Evolutionary conservation across 305 asterid species (phyloP), one percentile per base, ranked within the genome.

Genomic region (Petunia hybrid): DNA sequence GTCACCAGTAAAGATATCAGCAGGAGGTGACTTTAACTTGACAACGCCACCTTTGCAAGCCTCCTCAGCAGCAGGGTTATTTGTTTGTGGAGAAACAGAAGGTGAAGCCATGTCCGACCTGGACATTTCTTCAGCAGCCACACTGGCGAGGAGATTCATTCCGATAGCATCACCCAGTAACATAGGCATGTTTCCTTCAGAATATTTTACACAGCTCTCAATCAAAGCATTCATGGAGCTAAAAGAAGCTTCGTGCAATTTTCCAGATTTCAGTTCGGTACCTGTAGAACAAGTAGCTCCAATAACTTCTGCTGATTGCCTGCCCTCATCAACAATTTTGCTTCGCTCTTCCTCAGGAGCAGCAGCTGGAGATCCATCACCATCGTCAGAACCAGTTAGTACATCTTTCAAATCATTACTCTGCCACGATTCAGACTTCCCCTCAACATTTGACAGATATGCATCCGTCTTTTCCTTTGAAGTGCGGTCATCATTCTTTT

Each of bases 71-170:
- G 80, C 85, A 68, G 84, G 85, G 46, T 76, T 79, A 63, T 84
- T 82, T 71, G 83, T 88, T 80, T 85, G 89, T 2, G 83, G 78
- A 80, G 88, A 85, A 85, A 82, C 88, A 36, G 83, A 48, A 70
- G 89, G 88, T 8, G 90, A 90, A 78, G 78, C 85, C 83, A 86
- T 76, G 60, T 83, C 88, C 69, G 91, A 85, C 82, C 86, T 85
- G 8, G 88, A 88, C 86, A 89, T 88, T 83, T 90, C 91, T 61
- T 89, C 90, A 61, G 92, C 84, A 80, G 95, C 95, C 53, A 91
- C 95, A 82, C 91, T 89, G 57, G 95, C 95, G 83, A 91, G 93
- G 41, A 91, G 89, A 85, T 91, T 91, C 93, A 89, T 91, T 82
- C 95, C 95, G 80, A 83, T 85, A 82, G 88, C 91, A 85, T 91